phyloP scores from a whole-genome alignment of 192 early-diverging fungal genomes.

The Haplosporangium gracile region DNA sequence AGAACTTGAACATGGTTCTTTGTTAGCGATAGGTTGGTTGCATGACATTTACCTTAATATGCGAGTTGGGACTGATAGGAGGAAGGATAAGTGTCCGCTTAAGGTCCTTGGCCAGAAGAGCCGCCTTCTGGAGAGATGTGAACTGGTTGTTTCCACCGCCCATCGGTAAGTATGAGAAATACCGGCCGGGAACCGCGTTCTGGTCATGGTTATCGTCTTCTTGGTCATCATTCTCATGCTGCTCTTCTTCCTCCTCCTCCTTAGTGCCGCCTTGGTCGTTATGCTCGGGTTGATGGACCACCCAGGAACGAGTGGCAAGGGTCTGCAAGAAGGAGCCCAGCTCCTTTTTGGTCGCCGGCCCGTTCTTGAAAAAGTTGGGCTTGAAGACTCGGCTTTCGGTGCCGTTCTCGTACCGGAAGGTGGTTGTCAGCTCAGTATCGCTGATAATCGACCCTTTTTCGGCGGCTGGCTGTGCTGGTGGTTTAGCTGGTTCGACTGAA shows the following conservation, averaged over 20 bases:
- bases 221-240: constrained; percentile 19
- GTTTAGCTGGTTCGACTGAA: background rate
- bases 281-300: background rate
- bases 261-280: background rate
- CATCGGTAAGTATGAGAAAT: constrained; percentile 35
- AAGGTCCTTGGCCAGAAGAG: constrained; percentile 43
- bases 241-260: background rate
- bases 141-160: constrained; percentile 51
- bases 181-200: constrained; percentile 8
- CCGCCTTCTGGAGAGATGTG: constrained; percentile 33
- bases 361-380: constrained; percentile 22
- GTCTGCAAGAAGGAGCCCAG: constrained; percentile 42
- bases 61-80: constrained; percentile 39
- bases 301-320: constrained; percentile 14
- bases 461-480: background rate
- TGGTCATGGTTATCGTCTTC: constrained; percentile 17
- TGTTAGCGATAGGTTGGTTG: no score
- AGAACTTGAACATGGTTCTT: background rate
- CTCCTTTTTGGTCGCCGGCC: constrained; percentile 21
- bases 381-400: constrained; percentile 25
- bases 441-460: background rate
- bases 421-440: constrained; percentile 19
- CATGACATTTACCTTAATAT: constrained; percentile 15
- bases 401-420: constrained; percentile 15
- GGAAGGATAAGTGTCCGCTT: constrained; percentile 37